phyloP scores from a whole-genome alignment of 257 asterid species.

The Penstemon davidsonii region DNA sequence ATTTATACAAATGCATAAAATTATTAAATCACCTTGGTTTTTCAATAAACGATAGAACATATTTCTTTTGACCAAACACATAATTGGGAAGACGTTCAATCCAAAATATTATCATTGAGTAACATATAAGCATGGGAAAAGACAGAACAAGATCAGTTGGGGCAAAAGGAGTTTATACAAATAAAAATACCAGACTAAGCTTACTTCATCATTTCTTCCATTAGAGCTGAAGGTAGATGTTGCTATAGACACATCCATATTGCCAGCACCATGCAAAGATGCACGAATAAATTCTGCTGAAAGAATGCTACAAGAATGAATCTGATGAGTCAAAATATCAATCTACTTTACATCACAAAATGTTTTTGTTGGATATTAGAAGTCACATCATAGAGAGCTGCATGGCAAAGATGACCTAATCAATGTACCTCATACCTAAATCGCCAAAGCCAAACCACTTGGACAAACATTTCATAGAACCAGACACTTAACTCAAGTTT shows the following conservation, averaged over 20 bases:
- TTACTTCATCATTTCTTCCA: conserved; percentile 69
- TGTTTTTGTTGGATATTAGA: conserved; percentile 2
- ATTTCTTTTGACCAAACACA: too few relatives aligned
- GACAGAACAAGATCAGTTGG: neutral
- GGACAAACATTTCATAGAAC: conserved; percentile 18
- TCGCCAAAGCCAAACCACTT: conserved; percentile 13
- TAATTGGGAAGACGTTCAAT: too few relatives aligned
- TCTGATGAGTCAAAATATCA: conserved; percentile 63
- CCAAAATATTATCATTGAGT: neutral
- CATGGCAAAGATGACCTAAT: too few relatives aligned
- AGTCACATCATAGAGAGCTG: neutral
- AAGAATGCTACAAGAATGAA: conserved; percentile 97
- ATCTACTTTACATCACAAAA: conserved; percentile 25
- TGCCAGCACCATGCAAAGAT: conserved; percentile 67
- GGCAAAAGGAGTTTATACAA: neutral
- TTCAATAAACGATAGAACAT: too few relatives aligned
- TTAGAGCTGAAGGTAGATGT: conserved; percentile 39
- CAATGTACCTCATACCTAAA: neutral
- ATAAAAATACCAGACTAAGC: conserved; percentile 27
- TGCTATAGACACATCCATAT: conserved; percentile 45
- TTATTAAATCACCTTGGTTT: too few relatives aligned
- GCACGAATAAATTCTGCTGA: conserved; percentile 96
- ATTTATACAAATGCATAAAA: too few relatives aligned
- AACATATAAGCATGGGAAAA: neutral
- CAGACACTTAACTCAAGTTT: neutral